Conservation (phyloP, 805 yeast species). For the Candida arabinofermentans region DNA sequence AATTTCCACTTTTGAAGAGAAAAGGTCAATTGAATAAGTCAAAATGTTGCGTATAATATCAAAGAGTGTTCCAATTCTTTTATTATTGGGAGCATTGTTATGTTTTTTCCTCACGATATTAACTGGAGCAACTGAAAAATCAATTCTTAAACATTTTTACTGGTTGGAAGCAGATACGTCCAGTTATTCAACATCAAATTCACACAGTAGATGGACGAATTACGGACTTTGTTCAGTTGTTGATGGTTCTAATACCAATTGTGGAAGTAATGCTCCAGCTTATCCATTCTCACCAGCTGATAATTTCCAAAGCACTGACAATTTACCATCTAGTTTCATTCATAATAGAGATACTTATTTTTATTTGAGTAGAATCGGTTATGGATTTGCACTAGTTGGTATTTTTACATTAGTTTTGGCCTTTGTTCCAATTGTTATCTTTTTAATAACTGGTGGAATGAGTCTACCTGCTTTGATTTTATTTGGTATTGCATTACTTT, state of each 20-base stretch:
- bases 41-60: conserved; percentile 2
- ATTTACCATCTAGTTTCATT: conserved; percentile 53
- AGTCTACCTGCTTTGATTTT: conserved; percentile 8
- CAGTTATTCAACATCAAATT: conserved; percentile 42
- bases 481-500: conserved; percentile 37
- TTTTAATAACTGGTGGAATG: conserved; percentile 3
- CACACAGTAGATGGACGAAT: conserved; percentile 71
- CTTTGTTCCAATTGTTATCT: conserved; percentile 33
- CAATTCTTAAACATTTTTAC: conserved; percentile 58
- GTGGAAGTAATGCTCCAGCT: conserved; percentile 62
- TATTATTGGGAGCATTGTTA: conserved; percentile 39
- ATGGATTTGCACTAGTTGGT: conserved; percentile 59
- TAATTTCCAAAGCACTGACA: conserved; percentile 51
- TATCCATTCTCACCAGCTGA: conserved; percentile 78
- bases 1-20: too few relatives aligned
- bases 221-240: conserved; percentile 54
- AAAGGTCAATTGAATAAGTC: not conserved
- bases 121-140: conserved; percentile 53
- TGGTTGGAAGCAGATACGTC: conserved; percentile 78
- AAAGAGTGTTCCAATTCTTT: conserved; percentile 5
- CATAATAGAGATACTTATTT: conserved; percentile 49
- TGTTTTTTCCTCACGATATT: conserved; percentile 61
- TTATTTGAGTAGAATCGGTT: conserved; percentile 65
- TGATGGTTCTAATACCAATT: conserved; percentile 43
- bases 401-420: conserved; percentile 50